Percentiles rank a stretch among this genome's conserved stretches.
Conservation (phyloP, 352 stramenopile species). For the Pythium dissimile region DNA sequence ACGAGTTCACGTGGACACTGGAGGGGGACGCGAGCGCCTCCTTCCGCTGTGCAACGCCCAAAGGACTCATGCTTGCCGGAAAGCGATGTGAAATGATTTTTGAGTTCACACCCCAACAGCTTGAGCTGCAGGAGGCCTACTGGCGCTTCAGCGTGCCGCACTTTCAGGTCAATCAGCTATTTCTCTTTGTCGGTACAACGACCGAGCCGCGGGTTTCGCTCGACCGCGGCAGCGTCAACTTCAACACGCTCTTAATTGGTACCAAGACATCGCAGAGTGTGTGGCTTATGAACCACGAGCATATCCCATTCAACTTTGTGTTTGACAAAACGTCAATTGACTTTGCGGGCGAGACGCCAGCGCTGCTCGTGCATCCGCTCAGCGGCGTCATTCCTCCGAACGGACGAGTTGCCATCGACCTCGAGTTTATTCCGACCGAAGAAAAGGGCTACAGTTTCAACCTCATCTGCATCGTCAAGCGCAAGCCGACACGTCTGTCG, state of each 20-base stretch:
- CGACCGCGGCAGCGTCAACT: constrained; percentile 89
- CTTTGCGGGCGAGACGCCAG: constrained; percentile 70
- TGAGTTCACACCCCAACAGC: constrained; percentile 91
- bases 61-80: constrained; percentile 90
- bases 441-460: constrained; percentile 95
- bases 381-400: constrained; percentile 89
- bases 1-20: constrained; percentile 92
- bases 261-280: constrained; percentile 85
- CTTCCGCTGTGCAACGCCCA: constrained; percentile 89
- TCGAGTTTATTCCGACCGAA: constrained; percentile 89
- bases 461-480: constrained; percentile 88
- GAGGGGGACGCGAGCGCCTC: constrained; percentile 67
- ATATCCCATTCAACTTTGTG: constrained; percentile 93
- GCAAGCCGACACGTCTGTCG: constrained; percentile 88
- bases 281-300: constrained; percentile 89
- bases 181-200: constrained; percentile 91
- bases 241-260: constrained; percentile 90
- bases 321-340: constrained; percentile 89
- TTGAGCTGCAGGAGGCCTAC: constrained; percentile 90
- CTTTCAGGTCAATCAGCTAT: constrained; percentile 88
- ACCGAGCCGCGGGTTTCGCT: constrained; percentile 88
- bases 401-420: constrained; percentile 68
- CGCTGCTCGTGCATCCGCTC: constrained; percentile 83
- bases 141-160: constrained; percentile 89
- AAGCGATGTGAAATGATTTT: constrained; percentile 96